Evolutionary conservation across 2,329 filamentous ascomycete species (phyloP).

Genomic region (Fusarium sublunatum): DNA sequence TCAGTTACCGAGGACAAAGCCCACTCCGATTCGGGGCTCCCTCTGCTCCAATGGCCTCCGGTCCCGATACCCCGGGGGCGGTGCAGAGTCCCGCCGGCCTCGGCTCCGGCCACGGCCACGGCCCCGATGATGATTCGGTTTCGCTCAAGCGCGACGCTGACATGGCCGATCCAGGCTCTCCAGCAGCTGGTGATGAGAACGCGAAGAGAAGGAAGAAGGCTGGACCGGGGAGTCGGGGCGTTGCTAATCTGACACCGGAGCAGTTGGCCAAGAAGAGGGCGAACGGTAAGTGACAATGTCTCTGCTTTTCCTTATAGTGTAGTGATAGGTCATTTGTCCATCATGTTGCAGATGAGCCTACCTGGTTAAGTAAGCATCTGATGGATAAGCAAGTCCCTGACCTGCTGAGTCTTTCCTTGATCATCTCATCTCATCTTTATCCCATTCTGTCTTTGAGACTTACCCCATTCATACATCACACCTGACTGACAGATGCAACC

Average conservation of each 20-base stretch:
- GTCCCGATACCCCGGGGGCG: conserved; percentile 35
- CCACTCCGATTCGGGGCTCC: conserved; percentile 23
- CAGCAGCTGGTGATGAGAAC: conserved; percentile 37
- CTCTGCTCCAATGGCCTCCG: conserved; percentile 38
- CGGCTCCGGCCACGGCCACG: conserved; percentile 17
- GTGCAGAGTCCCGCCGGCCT: conserved; percentile 34
- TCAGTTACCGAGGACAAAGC: conserved; percentile 25
- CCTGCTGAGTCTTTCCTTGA: not conserved
- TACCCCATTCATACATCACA: conserved; percentile 3
- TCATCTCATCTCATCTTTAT: not conserved
- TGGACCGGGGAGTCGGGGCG: conserved; percentile 59
- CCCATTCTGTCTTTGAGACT: conserved; percentile 9
- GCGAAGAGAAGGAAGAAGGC: conserved; percentile 62
- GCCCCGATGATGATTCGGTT: conserved; percentile 20
- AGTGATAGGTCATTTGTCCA: conserved; percentile 2
- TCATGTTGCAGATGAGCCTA: not conserved
- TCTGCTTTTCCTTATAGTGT: not conserved
- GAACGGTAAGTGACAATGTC: conserved; percentile 59
- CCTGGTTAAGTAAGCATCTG: not conserved
- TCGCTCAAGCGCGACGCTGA: conserved; percentile 42
- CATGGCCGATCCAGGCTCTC: conserved; percentile 28
- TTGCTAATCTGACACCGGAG: conserved; percentile 76
- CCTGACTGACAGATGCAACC: conserved; percentile 5
- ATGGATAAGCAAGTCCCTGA: conserved; percentile 1
- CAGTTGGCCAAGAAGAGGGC: conserved; percentile 76